A percentile compares a stretch with the other conserved stretches of the same genome.
Conservation (phyloP, 176 grass and related monocot genomes). For the Guadua angustifolia region DNA sequence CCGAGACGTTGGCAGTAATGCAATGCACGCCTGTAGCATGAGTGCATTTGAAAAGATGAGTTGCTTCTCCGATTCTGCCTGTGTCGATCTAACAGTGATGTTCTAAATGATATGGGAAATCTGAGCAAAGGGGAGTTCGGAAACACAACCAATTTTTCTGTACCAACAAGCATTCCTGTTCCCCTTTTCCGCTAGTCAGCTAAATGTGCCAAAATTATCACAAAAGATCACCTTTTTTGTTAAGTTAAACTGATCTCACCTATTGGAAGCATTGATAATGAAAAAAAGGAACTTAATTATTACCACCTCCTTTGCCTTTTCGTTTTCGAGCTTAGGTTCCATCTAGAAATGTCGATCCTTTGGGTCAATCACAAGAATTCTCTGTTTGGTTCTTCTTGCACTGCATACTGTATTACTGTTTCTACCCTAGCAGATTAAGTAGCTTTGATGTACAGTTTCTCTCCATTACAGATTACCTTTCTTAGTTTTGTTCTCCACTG, state of each 20-base stretch:
- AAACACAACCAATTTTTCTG: not conserved
- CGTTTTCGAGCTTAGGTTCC: not conserved
- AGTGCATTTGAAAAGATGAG: not conserved
- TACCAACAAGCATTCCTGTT: not conserved
- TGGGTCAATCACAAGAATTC: not conserved
- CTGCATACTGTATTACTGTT: not conserved
- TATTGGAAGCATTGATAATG: not conserved
- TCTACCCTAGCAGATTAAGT: constrained; percentile 23
- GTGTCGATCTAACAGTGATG: not conserved
- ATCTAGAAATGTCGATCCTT: not conserved
- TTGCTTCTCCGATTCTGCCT: not conserved
- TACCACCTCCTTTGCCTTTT: not conserved
- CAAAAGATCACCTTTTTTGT: not conserved
- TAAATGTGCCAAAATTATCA: not conserved
- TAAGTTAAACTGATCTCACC: constrained; percentile 18
- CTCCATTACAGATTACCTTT: constrained; percentile 32
- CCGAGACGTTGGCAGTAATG: not conserved
- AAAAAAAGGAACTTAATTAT: not conserved
- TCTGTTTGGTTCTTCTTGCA: constrained; percentile 24
- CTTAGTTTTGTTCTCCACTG: constrained; percentile 48
- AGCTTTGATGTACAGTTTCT: constrained; percentile 26
- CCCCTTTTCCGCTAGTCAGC: not conserved
- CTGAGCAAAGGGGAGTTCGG: not conserved
- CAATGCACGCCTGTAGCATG: not conserved
- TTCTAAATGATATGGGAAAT: constrained; percentile 1